These are phyloP conservation scores for Piromyces finnis DNA, from an alignment of 192 early-diverging fungal species.

Conservation along the genomic window DNA sequence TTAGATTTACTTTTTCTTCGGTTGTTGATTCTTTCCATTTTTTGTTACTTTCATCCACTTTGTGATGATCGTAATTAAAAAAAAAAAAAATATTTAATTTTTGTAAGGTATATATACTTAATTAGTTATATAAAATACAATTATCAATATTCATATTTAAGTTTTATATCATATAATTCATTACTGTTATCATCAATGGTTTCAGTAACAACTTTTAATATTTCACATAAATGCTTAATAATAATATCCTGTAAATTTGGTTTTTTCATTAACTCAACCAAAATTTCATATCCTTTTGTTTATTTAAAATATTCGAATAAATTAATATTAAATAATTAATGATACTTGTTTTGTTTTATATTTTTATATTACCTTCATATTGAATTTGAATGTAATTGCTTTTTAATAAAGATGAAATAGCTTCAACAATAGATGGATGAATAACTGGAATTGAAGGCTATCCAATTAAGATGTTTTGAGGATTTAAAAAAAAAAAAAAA, in stretches of 20 bases:
- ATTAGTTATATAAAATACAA: too few relatives aligned
- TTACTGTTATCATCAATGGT: slow-evolving; percentile 12
- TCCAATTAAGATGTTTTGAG: too few relatives aligned
- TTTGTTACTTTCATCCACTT: background rate
- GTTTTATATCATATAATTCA: too few relatives aligned
- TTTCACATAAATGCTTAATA: slow-evolving; percentile 20
- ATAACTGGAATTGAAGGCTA: slow-evolving; percentile 30
- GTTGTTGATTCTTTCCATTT: slow-evolving; percentile 8
- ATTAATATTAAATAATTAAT: too few relatives aligned
- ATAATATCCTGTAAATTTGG: slow-evolving; percentile 25
- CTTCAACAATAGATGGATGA: slow-evolving; percentile 31
- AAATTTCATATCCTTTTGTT: slow-evolving; percentile 34
- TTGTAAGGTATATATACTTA: too few relatives aligned
- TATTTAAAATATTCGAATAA: too few relatives aligned
- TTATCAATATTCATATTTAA: too few relatives aligned
- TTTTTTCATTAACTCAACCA: slow-evolving; percentile 20
- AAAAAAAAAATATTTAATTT: too few relatives aligned
- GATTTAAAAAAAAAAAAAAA: too few relatives aligned
- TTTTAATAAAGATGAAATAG: slow-evolving; percentile 22
- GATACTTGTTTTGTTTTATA: background rate
- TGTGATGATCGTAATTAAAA: too few relatives aligned
- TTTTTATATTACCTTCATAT: slow-evolving; percentile 28
- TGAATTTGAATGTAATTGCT: slow-evolving; percentile 38
- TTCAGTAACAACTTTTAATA: slow-evolving; percentile 21
- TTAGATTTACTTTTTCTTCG: slow-evolving; percentile 8